Base-by-base conservation (phyloP, 179 eudicot species). In the Corrigiola litoralis region DNA sequence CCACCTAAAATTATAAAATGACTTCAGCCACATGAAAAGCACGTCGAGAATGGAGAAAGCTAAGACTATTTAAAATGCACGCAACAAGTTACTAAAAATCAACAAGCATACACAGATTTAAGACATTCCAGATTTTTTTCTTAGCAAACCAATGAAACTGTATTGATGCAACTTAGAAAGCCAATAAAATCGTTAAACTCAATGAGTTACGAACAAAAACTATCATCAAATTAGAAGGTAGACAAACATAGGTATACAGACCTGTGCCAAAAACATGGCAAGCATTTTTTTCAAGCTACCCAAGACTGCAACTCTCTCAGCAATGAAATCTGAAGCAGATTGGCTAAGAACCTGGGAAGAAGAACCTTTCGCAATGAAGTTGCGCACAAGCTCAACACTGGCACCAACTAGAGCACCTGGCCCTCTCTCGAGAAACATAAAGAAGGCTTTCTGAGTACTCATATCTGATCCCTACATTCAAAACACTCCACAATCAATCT, bases 231-330 rank as follows among this genome's bases (percentile, higher is more conserved):
- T n/a, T n/a, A 1, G 20, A 20, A 51, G 1, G 38, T 17, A 49
- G 44, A 17, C 16, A 41, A 37, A 37, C 23, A 23, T 54, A 42
- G 10, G 34, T 44, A 40, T 53, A 51, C 68, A 73, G 54, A 90
- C 97, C 97, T 94, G 81, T 17, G 97, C 89, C 89, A 94, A 69
- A 82, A 94, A 90, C 50, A 78, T 79, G 58, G 99, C 94, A 68
- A 94, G 81, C 52, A 68, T 69, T 73, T 62, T 72, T 80, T 85
- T 84, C 74, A 94, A 80, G 82, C 79, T 81, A 61, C 79, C 91
- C 78, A 94, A 66, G 60, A 86, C 67, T 20, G 76, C 64, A 54
- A 90, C 84, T 78, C 95, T 87, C 72, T 90, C 95, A 36, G 82
- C 77, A 64, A 90, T 87, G 72, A 85, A 72, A 13, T 79, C 75